Evolutionary conservation across 108 stramenopile genomes (phyloP), one percentile per base, ranked within the genome.

Genomic region (Stephanodiscus triporus): DNA sequence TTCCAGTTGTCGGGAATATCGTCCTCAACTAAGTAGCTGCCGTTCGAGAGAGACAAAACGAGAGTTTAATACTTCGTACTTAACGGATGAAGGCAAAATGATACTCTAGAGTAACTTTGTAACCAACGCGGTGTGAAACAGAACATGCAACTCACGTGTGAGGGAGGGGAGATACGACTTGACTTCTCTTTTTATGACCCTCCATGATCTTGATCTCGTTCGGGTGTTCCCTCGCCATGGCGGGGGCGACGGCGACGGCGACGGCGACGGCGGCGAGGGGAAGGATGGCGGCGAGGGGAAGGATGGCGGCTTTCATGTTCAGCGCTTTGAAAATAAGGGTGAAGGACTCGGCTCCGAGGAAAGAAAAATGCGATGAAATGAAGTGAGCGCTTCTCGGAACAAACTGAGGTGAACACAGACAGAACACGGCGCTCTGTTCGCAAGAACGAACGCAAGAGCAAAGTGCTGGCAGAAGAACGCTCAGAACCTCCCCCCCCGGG

Each of bases 171-270:
- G 59, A 63, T 1, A 72, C 63, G 47, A 81, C 43, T 27, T 81
- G 69, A 7, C 49, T 72, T 47, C 38, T 71, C 58, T 72, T 76
- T n/a, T 30, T 64, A 43, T 81, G 80, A 2, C 80, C 80, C 0
- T 71, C 70, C 70, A 77, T 56, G 14, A 81, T 30, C 54, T 76
- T 70, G 47, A 81, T 53, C 60, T 81, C 80, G 38, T 81, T 81
- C 20, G 77, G 55, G 61, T 72, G 63, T 43, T 72, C 67, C 51
- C 24, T 49, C 38, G 38, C 53, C 19, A 53, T 23, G 7, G 49
- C 66, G 47, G 51, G 19, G 51, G 66, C 49, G 8, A 53, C 36
- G 59, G 45, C 43, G 13, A 45, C 30, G 42, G 68, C 50, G 8
- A 61, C 36, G 59, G 53, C 24, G 13, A 56, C 30, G 42, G 68